Conservation (phyloP, 176 grass and related monocot genomes). For the Musa beccarii region DNA sequence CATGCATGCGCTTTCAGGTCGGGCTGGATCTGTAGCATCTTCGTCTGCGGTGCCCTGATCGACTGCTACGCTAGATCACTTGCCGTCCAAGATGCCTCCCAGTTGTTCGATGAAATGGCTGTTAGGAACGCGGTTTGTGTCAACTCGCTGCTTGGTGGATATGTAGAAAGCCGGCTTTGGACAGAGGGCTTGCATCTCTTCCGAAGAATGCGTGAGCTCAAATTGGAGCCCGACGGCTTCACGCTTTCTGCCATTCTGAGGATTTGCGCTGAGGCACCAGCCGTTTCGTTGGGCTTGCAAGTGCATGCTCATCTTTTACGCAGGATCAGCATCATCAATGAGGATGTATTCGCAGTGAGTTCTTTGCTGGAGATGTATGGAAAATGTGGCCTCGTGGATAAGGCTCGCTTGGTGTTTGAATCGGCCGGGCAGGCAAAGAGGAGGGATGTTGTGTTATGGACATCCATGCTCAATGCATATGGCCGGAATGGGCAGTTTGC, state of each 20-base stretch:
- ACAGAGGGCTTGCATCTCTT: constrained; percentile 12
- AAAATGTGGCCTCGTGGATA: constrained; percentile 38
- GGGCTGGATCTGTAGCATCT: constrained; percentile 48
- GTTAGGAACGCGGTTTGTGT: constrained; percentile 40
- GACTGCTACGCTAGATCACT: constrained; percentile 33
- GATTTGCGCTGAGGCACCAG: constrained; percentile 33
- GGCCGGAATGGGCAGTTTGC: constrained; percentile 40
- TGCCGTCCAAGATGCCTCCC: constrained; percentile 23
- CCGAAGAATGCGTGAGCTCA: constrained; percentile 22
- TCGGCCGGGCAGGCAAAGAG: constrained; percentile 1
- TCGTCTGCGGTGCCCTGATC: constrained; percentile 49
- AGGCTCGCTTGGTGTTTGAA: constrained; percentile 28
- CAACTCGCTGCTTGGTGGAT: constrained; percentile 39
- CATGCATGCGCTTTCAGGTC: constrained; percentile 32
- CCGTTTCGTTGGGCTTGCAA: constrained; percentile 19
- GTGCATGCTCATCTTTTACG: constrained; percentile 35
- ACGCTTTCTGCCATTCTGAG: constrained; percentile 38
- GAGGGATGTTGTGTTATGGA: constrained; percentile 51
- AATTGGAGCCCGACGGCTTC: constrained; percentile 23
- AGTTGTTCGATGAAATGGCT: constrained; percentile 50
- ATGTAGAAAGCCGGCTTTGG: constrained; percentile 33
- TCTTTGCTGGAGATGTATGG: constrained; percentile 57
- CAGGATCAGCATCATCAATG: constrained; percentile 10
- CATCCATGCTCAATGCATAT: constrained; percentile 48
- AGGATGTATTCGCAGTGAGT: constrained; percentile 29